Evolutionary conservation across 2,329 filamentous ascomycete genomes (phyloP), one percentile per base, ranked within the genome.

Genomic region (Epichloe uncinata): DNA sequence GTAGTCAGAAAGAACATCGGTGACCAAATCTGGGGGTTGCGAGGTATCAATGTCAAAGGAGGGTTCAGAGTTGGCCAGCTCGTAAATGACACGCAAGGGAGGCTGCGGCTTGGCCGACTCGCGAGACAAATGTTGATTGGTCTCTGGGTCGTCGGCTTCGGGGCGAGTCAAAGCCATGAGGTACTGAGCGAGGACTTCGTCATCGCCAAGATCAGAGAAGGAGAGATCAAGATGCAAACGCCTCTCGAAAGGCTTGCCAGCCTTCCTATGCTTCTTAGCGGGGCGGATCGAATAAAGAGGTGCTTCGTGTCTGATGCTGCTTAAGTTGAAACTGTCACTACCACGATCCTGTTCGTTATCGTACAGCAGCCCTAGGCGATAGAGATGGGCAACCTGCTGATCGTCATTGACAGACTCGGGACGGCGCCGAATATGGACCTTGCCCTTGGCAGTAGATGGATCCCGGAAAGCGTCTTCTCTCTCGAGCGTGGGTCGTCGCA

Each of bases 381-480:
- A 74, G 30, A 73, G 64, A 51, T 71, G 64, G 1, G 64, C 67
- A 1, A 69, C 56, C 41, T 69, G 60, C 16, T 59, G 62, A 40
- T 70, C 67, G 11, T 69, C 63, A 1, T 47, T 58, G 20, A 15
- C 43, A 13, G 56, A 48, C n/a, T 52, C 52, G 30, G 45, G 48
- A 20, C 57, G 60, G 11, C 56, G 57, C n/a, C 56, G 56, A 0
- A 62, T 34, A 12, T 58, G 55, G 6, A 63, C 56, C 43, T 59
- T 58, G 42, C 54, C 55, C 59, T 66, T 71, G 47, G 61, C 54
- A 0, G 69, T 73, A 18, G 61, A 60, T 4, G 61, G 60, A 43
- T 72, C 69, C 42, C 67, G 62, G 40, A 75, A 75, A 5, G 72
- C 72, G 42, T 73, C 70, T 55, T 74, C 66, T 9, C 72, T 62